These are phyloP conservation scores for Poa pratensis DNA, from an alignment of 176 grass and related monocot species.

Conservation along the genomic window DNA sequence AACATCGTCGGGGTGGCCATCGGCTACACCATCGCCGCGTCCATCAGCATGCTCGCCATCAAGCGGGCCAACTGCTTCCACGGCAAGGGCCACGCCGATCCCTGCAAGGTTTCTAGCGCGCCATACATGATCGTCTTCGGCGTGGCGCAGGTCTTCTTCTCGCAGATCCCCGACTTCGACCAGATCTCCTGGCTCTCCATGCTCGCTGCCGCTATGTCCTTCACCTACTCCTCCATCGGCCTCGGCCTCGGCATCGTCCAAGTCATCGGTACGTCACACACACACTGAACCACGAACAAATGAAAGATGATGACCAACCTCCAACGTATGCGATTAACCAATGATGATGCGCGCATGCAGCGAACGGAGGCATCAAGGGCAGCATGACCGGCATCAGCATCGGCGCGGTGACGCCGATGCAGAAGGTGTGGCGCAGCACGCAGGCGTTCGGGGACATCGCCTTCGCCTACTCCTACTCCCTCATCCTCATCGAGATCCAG, in stretches of 20 bases:
- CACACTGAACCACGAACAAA: too few relatives aligned
- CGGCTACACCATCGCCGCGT: conserved; percentile 87
- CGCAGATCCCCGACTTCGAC: conserved; percentile 83
- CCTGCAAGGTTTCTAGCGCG: conserved; percentile 65
- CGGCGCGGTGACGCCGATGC: conserved; percentile 56
- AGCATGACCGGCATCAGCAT: conserved; percentile 90
- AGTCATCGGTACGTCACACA: conserved; percentile 57
- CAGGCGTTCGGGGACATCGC: conserved; percentile 92
- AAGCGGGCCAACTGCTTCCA: conserved; percentile 85
- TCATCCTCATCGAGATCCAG: conserved; percentile 59
- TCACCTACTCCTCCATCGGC: conserved; percentile 88
- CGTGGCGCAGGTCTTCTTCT: conserved; percentile 67
- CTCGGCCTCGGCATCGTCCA: conserved; percentile 75
- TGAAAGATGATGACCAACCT: too few relatives aligned
- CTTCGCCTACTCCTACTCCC: conserved; percentile 89
- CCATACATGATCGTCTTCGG: conserved; percentile 85
- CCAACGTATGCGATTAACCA: too few relatives aligned
- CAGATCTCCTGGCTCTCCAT: conserved; percentile 95
- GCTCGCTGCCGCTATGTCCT: conserved; percentile 84
- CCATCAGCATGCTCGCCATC: conserved; percentile 80
- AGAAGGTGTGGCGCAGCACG: conserved; percentile 81
- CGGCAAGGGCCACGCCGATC: conserved; percentile 58
- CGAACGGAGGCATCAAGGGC: conserved; percentile 62
- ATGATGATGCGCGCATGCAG: conserved; percentile 16
- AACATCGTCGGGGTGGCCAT: conserved; percentile 87